Conservation (phyloP, 176 grass and related monocot species). For the Phoenix roebelenii region DNA sequence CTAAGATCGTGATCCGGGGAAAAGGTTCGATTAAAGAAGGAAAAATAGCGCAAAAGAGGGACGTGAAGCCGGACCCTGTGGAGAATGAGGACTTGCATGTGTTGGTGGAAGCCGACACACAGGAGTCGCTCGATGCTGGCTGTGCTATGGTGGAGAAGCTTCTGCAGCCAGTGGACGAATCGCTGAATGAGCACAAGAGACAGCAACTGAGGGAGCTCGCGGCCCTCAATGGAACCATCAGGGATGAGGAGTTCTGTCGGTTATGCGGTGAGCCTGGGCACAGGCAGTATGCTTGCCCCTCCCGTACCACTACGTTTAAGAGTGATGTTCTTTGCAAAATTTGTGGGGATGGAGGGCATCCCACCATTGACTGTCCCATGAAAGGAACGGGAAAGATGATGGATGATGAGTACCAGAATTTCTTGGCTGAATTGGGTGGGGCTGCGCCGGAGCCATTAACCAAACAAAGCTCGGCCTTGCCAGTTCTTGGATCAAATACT, state of each 20-base stretch:
- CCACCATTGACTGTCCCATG: constrained; percentile 89
- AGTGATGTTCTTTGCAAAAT: constrained; percentile 89
- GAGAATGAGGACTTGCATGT: constrained; percentile 96
- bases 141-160: constrained; percentile 96
- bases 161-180: constrained; percentile 84
- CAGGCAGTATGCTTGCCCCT: constrained; percentile 69
- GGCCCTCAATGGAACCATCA: constrained; percentile 83
- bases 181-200: constrained; percentile 93
- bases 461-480: constrained; percentile 30
- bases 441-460: constrained; percentile 77
- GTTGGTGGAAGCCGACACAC: constrained; percentile 82
- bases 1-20: constrained; percentile 91
- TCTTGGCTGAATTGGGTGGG: constrained; percentile 83
- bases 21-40: constrained; percentile 96
- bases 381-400: constrained; percentile 93
- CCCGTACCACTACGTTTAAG: constrained; percentile 61
- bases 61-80: constrained; percentile 70
- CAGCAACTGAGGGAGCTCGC: constrained; percentile 90
- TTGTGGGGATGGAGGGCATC: constrained; percentile 90
- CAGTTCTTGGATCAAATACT: constrained; percentile 12
- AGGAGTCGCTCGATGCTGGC: constrained; percentile 69
- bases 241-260: constrained; percentile 92
- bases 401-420: constrained; percentile 98
- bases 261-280: constrained; percentile 85
- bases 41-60: constrained; percentile 87